These are phyloP conservation scores for Leishmania guyanensis DNA, from an alignment of 208 protist species.

Conservation along the genomic window DNA sequence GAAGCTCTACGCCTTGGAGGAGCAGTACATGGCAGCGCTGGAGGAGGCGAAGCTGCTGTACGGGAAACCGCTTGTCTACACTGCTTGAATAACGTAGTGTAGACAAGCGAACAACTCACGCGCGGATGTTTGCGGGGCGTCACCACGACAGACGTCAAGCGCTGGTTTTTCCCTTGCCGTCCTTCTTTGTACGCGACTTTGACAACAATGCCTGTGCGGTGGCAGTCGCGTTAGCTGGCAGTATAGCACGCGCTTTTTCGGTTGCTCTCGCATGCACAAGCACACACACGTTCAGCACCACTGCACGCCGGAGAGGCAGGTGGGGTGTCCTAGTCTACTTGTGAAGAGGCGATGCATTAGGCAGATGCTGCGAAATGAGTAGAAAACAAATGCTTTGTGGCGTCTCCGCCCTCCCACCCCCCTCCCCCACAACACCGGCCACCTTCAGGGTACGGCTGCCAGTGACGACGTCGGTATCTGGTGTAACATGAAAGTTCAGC, in stretches of 20 bases:
- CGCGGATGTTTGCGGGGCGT: not conserved
- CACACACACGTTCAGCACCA: not conserved
- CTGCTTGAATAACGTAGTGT: not conserved
- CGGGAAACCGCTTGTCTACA: slow-evolving; percentile 33
- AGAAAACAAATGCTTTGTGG: not conserved
- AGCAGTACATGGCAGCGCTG: slow-evolving; percentile 42
- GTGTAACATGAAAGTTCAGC: not conserved
- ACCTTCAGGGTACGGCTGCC: not conserved
- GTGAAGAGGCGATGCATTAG: not conserved
- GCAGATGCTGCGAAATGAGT: not conserved
- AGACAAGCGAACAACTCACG: not conserved
- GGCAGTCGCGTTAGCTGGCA: not conserved
- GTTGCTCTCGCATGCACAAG: not conserved
- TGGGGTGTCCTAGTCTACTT: not conserved
- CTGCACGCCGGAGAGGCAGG: no score
- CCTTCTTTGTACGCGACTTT: not conserved
- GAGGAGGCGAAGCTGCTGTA: slow-evolving; percentile 40
- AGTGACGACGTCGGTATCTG: not conserved
- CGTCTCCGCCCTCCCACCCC: not conserved
- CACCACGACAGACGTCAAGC: not conserved
- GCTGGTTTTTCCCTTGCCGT: not conserved
- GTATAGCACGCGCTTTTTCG: not conserved
- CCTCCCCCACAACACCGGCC: not conserved
- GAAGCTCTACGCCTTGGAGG: slow-evolving; percentile 45
- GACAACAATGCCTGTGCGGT: not conserved